Percentiles rank a stretch among this genome's conserved stretches.
These are phyloP conservation scores for Russula brevipes DNA, from an alignment of 768 basidiomycete genomes.

Conservation along the genomic window DNA sequence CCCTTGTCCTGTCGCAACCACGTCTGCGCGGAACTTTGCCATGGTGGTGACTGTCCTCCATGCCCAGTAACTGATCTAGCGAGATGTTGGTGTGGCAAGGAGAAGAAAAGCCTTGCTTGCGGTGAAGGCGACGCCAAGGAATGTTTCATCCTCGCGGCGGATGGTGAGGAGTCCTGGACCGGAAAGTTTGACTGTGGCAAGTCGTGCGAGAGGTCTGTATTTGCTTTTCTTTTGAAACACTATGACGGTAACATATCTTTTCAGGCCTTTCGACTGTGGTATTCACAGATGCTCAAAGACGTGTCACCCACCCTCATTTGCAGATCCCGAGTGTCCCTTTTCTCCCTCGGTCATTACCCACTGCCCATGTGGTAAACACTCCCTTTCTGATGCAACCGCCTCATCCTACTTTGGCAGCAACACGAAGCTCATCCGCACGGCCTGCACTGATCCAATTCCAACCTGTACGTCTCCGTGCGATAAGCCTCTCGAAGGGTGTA, in stretches of 20 bases:
- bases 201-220: conserved; percentile 51
- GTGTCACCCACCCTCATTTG: conserved; percentile 71
- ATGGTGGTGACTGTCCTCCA: conserved; percentile 64
- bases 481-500: conserved; percentile 59
- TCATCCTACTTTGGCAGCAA: conserved; percentile 35
- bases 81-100: conserved; percentile 79
- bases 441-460: conserved; percentile 74
- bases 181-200: conserved; percentile 61
- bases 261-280: conserved; percentile 68
- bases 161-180: conserved; percentile 50
- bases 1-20: conserved; percentile 70
- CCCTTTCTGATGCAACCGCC: conserved; percentile 39
- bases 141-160: conserved; percentile 36
- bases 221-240: conserved; percentile 1
- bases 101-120: conserved; percentile 54
- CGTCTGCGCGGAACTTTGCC: conserved; percentile 62
- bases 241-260: conserved; percentile 2
- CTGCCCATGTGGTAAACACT: conserved; percentile 78
- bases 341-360: conserved; percentile 62
- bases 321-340: conserved; percentile 59
- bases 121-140: conserved; percentile 50
- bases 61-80: conserved; percentile 54
- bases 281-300: conserved; percentile 64
- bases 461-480: conserved; percentile 69
- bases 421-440: conserved; percentile 36